Percentiles rank a stretch among this genome's conserved stretches.
phyloP scores from a whole-genome alignment of 2,329 filamentous ascomycete genomes.

The Gaeumannomyces sp. region DNA sequence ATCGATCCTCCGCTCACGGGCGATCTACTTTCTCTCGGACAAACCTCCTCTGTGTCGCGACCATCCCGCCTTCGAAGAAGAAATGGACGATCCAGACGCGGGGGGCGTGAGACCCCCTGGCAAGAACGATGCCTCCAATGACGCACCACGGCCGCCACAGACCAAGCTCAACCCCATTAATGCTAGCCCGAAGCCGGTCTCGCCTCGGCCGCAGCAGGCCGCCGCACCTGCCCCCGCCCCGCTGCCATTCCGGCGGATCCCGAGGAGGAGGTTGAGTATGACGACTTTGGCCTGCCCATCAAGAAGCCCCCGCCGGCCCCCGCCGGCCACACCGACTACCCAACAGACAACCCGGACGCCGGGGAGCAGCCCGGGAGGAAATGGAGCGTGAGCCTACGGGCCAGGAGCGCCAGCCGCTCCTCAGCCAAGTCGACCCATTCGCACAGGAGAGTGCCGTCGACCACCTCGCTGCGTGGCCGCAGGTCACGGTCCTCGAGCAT shows the following conservation, averaged over 20 bases:
- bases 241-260: conserved; percentile 22
- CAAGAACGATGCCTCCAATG: not conserved
- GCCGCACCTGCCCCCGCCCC: conserved; percentile 12
- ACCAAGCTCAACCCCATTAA: not conserved
- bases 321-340: conserved; percentile 2
- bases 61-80: not conserved
- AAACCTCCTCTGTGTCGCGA: not conserved
- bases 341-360: conserved; percentile 1
- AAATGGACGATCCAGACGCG: not conserved
- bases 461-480: conserved; percentile 6
- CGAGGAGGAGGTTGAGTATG: conserved; percentile 41
- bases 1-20: not conserved
- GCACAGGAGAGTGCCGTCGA: conserved; percentile 14
- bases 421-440: conserved; percentile 6
- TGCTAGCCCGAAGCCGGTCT: not conserved
- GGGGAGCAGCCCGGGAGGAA: conserved; percentile 11
- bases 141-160: not conserved
- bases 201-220: conserved; percentile 17
- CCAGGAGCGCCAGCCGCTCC: conserved; percentile 14
- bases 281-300: conserved; percentile 67
- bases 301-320: conserved; percentile 28
- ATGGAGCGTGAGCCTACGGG: conserved; percentile 11
- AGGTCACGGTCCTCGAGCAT: conserved; percentile 6
- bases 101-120: not conserved
- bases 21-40: not conserved